Evolutionary conservation across 2,329 filamentous ascomycete genomes (phyloP).

Genomic region (Aspergillus novofumigatus): DNA sequence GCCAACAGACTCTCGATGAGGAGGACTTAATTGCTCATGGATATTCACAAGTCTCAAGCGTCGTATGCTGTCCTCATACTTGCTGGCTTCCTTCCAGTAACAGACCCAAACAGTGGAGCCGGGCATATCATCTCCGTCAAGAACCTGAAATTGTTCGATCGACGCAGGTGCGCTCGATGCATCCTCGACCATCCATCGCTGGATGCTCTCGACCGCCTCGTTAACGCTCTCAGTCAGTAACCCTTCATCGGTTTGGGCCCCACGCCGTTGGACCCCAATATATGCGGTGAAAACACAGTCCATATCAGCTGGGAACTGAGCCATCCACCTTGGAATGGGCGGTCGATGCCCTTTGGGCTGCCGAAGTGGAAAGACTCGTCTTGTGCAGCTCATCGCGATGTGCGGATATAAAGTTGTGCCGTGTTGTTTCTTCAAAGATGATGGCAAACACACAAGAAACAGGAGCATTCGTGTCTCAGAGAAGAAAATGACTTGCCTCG

Average conservation of each 20-base stretch:
- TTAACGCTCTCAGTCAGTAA: not conserved
- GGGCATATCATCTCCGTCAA: constrained; percentile 11
- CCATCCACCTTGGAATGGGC: constrained; percentile 9
- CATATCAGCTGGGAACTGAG: constrained; percentile 1
- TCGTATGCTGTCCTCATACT: constrained; percentile 4
- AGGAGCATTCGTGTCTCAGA: no score
- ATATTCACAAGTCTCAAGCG: constrained; percentile 1
- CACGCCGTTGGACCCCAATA: constrained; percentile 12
- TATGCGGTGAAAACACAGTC: constrained; percentile 12
- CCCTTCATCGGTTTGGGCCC: not conserved
- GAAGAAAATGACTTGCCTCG: no score
- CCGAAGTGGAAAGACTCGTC: not conserved
- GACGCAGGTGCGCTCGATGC: not conserved
- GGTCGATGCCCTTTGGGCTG: constrained; percentile 9
- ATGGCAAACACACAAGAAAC: no score
- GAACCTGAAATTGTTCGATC: constrained; percentile 9
- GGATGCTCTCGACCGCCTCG: not conserved
- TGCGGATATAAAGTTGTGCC: no score
- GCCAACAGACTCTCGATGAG: constrained; percentile 24
- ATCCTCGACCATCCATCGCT: not conserved
- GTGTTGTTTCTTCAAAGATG: no score
- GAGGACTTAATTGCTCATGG: not conserved
- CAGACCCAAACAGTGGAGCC: constrained; percentile 8
- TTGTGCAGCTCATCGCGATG: not conserved
- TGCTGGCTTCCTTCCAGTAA: constrained; percentile 10